Evolutionary conservation across 2,329 filamentous ascomycete genomes (phyloP), one percentile per base, ranked within the genome.

Genomic region (Hyphodiscus sp.): DNA sequence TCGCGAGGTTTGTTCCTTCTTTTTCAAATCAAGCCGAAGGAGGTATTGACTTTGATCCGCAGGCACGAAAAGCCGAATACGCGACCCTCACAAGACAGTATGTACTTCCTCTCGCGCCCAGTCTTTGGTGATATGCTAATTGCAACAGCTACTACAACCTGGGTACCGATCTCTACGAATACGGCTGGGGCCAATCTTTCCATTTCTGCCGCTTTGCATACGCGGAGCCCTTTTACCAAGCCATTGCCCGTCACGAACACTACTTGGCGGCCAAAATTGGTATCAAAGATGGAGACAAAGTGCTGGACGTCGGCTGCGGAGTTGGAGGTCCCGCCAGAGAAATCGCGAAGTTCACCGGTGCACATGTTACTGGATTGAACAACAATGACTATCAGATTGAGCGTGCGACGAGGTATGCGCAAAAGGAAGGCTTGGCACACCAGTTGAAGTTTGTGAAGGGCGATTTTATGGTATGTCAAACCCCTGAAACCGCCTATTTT

Each of bases 381-480:
- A 97, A 96, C 83, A 97, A 97, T 73, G 90, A 96, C 75, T 99
- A 99, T 78, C 94, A 97, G 76, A 96, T 97, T 62, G 83, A 96
- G 70, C 89, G 94, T 61, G 92, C 91, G n/a, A 91, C 84, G 15
- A 77, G 80, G 51, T 96, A 96, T 69, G 90, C 91, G 2, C 73
- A 80, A 58, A 89, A 90, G 73, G 89, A 95, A 73, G 85, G 86
- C 49, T 76, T 97, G 50, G 79, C 85, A 1, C 72, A 89, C 67
- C 90, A 96, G 75, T 76, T 96, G 62, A 80, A 79, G 59, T 97
- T 90, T 66, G 86, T 90, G 68, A 96, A 97, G 81, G 92, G 91
- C 50, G 92, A 97, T 68, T 99, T 99, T 71, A 97, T 97, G 92
- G 76, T 79, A 71, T 41, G 71, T 58, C 11, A 23, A 38, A 18